Conservation (phyloP, 2,329 filamentous ascomycete species). For the Capronia coronata region DNA sequence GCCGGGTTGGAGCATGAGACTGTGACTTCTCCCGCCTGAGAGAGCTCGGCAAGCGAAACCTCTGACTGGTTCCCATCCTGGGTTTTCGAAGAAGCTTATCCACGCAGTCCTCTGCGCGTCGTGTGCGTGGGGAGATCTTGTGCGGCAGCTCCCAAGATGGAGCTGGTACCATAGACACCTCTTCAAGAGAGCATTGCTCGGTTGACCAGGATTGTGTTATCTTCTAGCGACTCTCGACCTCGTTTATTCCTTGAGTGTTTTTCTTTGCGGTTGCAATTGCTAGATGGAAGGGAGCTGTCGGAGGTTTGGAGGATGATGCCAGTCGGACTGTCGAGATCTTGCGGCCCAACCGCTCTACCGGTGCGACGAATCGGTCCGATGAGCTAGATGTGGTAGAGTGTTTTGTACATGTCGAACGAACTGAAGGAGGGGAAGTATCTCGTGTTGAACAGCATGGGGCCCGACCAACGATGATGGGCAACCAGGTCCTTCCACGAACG, state of each 20-base stretch:
- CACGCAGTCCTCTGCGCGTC: neutral
- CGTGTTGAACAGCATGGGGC: too few relatives aligned
- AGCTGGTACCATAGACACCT: neutral
- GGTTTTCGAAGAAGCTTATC: neutral
- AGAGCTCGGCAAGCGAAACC: constrained; percentile 16
- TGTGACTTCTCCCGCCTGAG: constrained; percentile 17
- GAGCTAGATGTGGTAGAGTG: too few relatives aligned
- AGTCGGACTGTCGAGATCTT: neutral
- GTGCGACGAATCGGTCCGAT: neutral
- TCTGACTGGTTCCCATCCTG: constrained; percentile 18
- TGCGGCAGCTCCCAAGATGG: neutral
- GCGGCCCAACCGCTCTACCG: neutral
- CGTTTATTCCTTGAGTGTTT: neutral
- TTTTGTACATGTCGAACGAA: too few relatives aligned
- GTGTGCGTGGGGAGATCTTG: neutral
- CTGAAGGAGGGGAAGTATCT: too few relatives aligned
- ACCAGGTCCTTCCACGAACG: too few relatives aligned
- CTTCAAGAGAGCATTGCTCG: neutral
- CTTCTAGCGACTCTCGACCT: neutral
- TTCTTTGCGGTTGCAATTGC: neutral
- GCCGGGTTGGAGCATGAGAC: constrained; percentile 9
- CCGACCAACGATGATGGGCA: too few relatives aligned
- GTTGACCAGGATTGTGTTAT: neutral
- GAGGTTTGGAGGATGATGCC: neutral
- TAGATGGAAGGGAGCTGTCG: neutral